Conservation (phyloP, 805 yeast species). For the Candida quercuum region DNA sequence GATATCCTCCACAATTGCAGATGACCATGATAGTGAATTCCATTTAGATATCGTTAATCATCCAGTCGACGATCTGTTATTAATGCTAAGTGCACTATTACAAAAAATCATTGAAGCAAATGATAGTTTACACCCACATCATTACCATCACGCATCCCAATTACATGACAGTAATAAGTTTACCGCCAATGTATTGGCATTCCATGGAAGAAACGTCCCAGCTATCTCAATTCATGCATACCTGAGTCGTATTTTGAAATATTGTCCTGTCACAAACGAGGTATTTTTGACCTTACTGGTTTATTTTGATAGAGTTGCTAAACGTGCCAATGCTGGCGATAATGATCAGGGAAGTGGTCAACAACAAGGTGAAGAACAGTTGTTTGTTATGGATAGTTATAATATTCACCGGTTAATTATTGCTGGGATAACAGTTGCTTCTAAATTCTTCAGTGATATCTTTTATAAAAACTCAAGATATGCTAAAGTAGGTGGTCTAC, state of each 20-base stretch:
- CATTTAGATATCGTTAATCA: slow-evolving; percentile 63
- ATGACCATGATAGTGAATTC: slow-evolving; percentile 4
- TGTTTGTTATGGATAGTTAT: slow-evolving; percentile 93
- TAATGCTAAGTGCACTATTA: slow-evolving; percentile 80
- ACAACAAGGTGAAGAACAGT: slow-evolving; percentile 32
- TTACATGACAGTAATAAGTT: slow-evolving; percentile 37
- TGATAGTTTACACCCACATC: slow-evolving; percentile 71
- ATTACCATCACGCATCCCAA: slow-evolving; percentile 24
- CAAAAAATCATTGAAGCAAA: slow-evolving; percentile 88
- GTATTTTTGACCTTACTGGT: slow-evolving; percentile 87
- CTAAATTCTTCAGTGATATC: slow-evolving; percentile 91
- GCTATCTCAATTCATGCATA: slow-evolving; percentile 92
- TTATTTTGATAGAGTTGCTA: slow-evolving; percentile 90
- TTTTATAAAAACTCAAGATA: slow-evolving; percentile 92
- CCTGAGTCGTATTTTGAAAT: slow-evolving; percentile 82
- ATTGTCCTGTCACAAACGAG: slow-evolving; percentile 98
- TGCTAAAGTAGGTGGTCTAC: slow-evolving; percentile 94
- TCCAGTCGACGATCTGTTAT: slow-evolving; percentile 73
- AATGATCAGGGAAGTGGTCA: slow-evolving; percentile 18
- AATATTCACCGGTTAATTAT: slow-evolving; percentile 92
- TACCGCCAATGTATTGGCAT: slow-evolving; percentile 72
- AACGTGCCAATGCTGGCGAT: slow-evolving; percentile 58
- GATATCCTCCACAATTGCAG: slow-evolving; percentile 6
- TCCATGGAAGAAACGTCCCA: slow-evolving; percentile 94
- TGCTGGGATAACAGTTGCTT: slow-evolving; percentile 91